Evolutionary conservation across 1,284 basidiomycete genomes (phyloP).

Genomic region (Tilletia indica): DNA sequence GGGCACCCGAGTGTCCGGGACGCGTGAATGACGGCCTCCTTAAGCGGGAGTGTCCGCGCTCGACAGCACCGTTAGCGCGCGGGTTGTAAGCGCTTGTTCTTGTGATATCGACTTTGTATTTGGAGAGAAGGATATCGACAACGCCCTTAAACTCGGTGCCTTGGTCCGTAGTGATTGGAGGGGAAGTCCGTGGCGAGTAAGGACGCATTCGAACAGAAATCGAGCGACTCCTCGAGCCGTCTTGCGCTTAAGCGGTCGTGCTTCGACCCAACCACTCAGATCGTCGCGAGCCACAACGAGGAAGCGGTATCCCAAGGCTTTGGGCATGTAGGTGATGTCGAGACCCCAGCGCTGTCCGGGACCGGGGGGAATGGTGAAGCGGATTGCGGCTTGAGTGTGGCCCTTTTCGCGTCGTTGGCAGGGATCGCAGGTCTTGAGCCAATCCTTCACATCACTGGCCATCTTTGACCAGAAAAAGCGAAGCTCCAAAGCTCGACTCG

Average conservation of each 20-base stretch:
- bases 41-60: not conserved
- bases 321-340: constrained; percentile 11
- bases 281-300: constrained; percentile 21
- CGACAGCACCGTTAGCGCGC: not conserved
- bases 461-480: not conserved
- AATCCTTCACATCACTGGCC: not conserved
- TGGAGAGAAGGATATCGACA: not conserved
- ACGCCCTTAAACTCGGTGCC: not conserved
- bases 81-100: not conserved
- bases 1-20: not conserved
- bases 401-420: not conserved
- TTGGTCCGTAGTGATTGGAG: not conserved
- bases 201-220: constrained; percentile 15
- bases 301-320: constrained; percentile 16
- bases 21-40: not conserved
- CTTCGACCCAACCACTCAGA: constrained; percentile 20
- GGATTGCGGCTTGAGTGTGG: not conserved
- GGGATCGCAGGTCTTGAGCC: not conserved
- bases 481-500: not conserved
- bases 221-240: constrained; percentile 4
- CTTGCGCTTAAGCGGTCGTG: constrained; percentile 5
- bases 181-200: constrained; percentile 19
- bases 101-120: not conserved
- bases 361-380: not conserved
- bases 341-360: not conserved